These are phyloP conservation scores for Euryodendron excelsum DNA, from an alignment of 148 eudicot species.

Conservation along the genomic window DNA sequence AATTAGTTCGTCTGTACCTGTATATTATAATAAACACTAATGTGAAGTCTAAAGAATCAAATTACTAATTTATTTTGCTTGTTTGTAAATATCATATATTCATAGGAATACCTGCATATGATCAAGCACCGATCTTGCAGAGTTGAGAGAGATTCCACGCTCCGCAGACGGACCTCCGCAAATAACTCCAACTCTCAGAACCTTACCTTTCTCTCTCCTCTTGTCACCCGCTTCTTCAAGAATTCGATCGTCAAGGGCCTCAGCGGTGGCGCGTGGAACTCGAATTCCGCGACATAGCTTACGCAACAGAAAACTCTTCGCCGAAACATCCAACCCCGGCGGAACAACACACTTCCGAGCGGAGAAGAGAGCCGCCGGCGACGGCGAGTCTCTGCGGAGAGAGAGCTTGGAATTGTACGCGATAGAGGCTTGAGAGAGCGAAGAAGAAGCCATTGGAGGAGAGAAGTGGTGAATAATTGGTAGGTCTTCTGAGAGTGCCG, in stretches of 20 bases:
- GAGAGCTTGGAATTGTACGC: neutral
- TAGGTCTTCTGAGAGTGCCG: neutral
- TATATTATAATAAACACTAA: neutral
- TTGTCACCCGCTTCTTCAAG: conserved; percentile 19
- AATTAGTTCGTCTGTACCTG: neutral
- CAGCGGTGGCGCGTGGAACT: conserved; percentile 1
- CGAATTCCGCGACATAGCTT: conserved; percentile 3
- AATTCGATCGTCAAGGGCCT: conserved; percentile 16
- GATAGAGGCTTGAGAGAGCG: conserved; percentile 7
- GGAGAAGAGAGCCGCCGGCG: conserved; percentile 10
- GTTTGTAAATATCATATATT: too few species aligned
- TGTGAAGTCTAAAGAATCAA: neutral
- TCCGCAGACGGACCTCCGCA: conserved; percentile 94
- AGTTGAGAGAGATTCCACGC: conserved; percentile 86
- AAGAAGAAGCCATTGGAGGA: conserved; percentile 19
- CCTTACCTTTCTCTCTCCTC: conserved; percentile 29
- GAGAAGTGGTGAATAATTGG: neutral
- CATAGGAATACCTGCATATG: conserved; percentile 64
- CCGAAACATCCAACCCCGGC: neutral
- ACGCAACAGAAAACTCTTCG: neutral
- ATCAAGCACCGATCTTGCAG: conserved; percentile 88
- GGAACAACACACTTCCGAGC: neutral
- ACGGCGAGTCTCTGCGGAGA: neutral
- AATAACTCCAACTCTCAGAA: conserved; percentile 69
- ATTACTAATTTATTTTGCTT: neutral